Percentiles rank a stretch among this genome's conserved stretches.
These are phyloP conservation scores for Lipomyces yarrowii DNA, from an alignment of 1,139 yeast genomes.

Conservation along the genomic window DNA sequence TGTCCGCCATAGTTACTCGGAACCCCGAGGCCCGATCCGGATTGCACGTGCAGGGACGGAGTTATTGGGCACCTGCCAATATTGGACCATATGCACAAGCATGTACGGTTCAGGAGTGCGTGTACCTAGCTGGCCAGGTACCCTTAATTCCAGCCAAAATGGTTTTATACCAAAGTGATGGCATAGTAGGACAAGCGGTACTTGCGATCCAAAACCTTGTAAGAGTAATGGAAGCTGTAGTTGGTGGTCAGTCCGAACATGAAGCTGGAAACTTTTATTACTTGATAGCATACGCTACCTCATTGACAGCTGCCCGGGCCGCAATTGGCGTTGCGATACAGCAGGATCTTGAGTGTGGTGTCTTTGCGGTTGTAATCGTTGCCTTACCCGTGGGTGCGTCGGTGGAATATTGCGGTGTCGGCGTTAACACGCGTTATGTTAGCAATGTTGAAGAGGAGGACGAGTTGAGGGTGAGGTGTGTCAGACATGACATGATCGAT, in stretches of 20 bases:
- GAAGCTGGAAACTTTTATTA: constrained; percentile 19
- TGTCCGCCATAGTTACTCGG: constrained; percentile 25
- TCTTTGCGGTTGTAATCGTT: constrained; percentile 21
- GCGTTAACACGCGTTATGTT: constrained; percentile 25
- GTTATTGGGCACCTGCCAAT: constrained; percentile 98
- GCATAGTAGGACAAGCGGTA: constrained; percentile 44
- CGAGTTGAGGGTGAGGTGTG: neutral
- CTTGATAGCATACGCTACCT: constrained; percentile 11
- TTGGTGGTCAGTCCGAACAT: neutral
- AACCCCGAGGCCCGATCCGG: constrained; percentile 53
- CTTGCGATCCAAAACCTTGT: constrained; percentile 75
- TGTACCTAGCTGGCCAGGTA: constrained; percentile 88
- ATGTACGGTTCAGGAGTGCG: constrained; percentile 53
- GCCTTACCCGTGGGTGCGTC: constrained; percentile 69
- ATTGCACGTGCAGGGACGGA: constrained; percentile 84
- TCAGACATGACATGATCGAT: neutral
- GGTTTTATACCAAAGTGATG: constrained; percentile 42
- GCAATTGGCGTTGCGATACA: neutral
- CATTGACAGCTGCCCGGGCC: constrained; percentile 5
- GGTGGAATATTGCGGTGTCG: constrained; percentile 69
- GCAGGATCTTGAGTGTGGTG: neutral
- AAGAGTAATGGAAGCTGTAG: constrained; percentile 60
- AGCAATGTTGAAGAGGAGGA: constrained; percentile 18
- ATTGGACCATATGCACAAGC: constrained; percentile 97
- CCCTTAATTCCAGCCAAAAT: constrained; percentile 77